Evolutionary conservation across 345 rosid genomes (phyloP).

Genomic region (Lepidium sativum): DNA sequence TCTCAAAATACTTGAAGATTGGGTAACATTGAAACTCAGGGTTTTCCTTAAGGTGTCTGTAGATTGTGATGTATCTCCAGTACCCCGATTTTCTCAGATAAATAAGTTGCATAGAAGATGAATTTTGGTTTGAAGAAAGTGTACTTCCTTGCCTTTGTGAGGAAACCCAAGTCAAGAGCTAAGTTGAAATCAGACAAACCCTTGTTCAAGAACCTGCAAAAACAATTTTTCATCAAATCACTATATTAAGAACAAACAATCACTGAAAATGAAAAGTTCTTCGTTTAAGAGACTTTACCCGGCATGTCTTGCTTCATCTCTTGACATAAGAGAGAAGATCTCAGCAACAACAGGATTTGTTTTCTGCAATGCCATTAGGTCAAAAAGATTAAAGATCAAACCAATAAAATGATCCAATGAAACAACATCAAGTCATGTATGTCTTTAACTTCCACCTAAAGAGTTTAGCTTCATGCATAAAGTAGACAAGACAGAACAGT

Average conservation of each 20-base stretch:
- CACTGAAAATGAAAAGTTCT: neutral
- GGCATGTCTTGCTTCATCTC: slow-evolving; percentile 99
- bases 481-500: neutral
- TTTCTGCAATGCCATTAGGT: slow-evolving; percentile 45
- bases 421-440: neutral
- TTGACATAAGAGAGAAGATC: slow-evolving; percentile 95
- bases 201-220: slow-evolving; percentile 87
- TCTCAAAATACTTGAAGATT: slow-evolving; percentile 96
- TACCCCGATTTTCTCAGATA: slow-evolving; percentile 94
- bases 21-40: slow-evolving; percentile 92
- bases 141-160: slow-evolving; percentile 97
- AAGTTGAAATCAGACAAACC: slow-evolving; percentile 93
- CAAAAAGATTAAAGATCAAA: neutral
- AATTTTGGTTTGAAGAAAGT: slow-evolving; percentile 99
- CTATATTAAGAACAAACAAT: neutral
- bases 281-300: slow-evolving; percentile 42
- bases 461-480: neutral
- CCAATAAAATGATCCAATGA: too few relatives aligned
- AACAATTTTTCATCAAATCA: neutral
- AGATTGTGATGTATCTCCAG: slow-evolving; percentile 95
- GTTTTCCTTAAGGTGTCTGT: slow-evolving; percentile 78
- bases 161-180: slow-evolving; percentile 95
- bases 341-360: slow-evolving; percentile 98
- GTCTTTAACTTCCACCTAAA: neutral
- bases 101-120: slow-evolving; percentile 91